A percentile compares a stretch with the other conserved stretches of the same genome.
phyloP scores from a whole-genome alignment of 164 flowering plant genomes.

The Saururus chinensis region DNA sequence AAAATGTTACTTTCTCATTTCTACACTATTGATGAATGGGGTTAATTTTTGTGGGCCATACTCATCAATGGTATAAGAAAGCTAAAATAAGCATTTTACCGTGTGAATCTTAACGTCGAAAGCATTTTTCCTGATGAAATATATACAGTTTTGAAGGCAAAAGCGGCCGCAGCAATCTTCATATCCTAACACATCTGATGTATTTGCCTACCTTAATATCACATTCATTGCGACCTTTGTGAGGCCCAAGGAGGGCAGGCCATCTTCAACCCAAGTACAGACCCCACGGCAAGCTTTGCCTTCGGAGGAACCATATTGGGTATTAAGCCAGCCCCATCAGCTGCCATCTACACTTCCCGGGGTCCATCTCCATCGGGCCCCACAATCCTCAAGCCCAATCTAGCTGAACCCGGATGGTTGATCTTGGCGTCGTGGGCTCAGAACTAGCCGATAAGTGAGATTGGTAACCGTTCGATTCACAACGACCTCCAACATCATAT shows the following conservation, averaged over 20 bases:
- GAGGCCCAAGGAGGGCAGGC: constrained; percentile 13
- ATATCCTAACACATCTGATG: constrained; percentile 19
- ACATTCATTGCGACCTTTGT: constrained; percentile 21
- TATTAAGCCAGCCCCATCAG: too few species aligned
- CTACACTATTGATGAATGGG: too few species aligned
- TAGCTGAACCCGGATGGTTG: constrained; percentile 27
- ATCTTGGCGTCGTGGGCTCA: constrained; percentile 40
- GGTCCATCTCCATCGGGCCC: constrained; percentile 21
- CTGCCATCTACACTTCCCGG: too few species aligned
- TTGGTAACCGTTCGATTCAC: too few species aligned
- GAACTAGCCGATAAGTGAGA: neutral
- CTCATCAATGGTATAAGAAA: too few species aligned
- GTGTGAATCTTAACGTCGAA: too few species aligned
- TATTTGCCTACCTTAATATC: neutral
- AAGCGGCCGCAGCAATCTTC: constrained; percentile 40
- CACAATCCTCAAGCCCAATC: constrained; percentile 15
- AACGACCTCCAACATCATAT: too few species aligned
- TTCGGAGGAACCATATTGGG: constrained; percentile 25
- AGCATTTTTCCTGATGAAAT: too few species aligned
- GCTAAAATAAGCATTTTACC: too few species aligned
- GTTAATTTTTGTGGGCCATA: too few species aligned
- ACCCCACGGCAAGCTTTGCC: constrained; percentile 17
- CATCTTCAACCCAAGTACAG: constrained; percentile 9
- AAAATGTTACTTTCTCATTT: too few species aligned
- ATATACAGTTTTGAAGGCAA: constrained; percentile 5